Percentiles rank a stretch among this genome's conserved stretches.
phyloP scores from a whole-genome alignment of 768 basidiomycete species.

The Thelephora ganbajun region DNA sequence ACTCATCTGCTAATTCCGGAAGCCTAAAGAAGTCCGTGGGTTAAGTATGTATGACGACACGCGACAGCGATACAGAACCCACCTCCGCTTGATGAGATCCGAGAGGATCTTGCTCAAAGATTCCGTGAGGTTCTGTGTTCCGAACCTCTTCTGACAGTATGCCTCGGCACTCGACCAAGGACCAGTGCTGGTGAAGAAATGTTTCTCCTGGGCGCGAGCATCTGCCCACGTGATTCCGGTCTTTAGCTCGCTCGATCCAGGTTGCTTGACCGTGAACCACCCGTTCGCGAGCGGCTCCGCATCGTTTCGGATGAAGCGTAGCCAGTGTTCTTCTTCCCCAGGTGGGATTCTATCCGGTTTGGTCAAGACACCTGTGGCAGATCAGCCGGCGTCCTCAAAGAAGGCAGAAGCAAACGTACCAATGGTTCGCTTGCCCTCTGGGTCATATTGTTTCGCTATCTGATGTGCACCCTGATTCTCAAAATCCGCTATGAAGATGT shows the following conservation, averaged over 20 bases:
- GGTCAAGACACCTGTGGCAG: constrained; percentile 45
- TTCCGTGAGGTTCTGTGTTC: constrained; percentile 42
- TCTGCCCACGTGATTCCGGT: constrained; percentile 41
- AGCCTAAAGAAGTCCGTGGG: constrained; percentile 26
- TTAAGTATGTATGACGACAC: background rate
- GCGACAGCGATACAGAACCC: constrained; percentile 4
- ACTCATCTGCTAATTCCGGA: constrained; percentile 46
- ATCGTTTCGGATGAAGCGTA: constrained; percentile 41
- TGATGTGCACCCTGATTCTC: constrained; percentile 66
- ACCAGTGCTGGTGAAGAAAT: constrained; percentile 35
- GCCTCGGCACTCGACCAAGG: constrained; percentile 44
- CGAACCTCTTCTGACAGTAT: constrained; percentile 34
- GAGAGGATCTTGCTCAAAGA: constrained; percentile 47
- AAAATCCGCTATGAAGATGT: constrained; percentile 45
- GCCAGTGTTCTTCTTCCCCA: constrained; percentile 43
- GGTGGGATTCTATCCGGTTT: constrained; percentile 56
- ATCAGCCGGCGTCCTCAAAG: background rate
- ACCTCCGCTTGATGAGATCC: constrained; percentile 50
- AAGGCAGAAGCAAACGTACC: constrained; percentile 25
- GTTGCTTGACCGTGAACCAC: constrained; percentile 37
- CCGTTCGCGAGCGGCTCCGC: constrained; percentile 32
- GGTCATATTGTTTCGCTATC: constrained; percentile 47
- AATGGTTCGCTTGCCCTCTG: constrained; percentile 52
- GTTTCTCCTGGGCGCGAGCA: constrained; percentile 41
- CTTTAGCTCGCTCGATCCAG: constrained; percentile 32